Percentiles rank a stretch among this genome's conserved stretches.
phyloP scores from a whole-genome alignment of 2,329 filamentous ascomycete species.

The Aciculosporium take region DNA sequence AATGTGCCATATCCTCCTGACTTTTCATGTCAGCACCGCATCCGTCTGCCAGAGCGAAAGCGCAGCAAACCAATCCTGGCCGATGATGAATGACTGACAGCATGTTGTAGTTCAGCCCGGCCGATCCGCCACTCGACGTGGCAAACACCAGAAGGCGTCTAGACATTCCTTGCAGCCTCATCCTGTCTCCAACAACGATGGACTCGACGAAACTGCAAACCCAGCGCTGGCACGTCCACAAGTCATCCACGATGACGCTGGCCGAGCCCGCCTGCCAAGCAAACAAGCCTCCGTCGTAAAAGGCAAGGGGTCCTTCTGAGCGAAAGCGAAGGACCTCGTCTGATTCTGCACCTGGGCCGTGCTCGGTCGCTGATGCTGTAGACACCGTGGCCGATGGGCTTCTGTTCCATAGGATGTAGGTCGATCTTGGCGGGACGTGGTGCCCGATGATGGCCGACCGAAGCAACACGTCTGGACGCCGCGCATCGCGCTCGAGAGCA shows the following conservation, averaged over 20 bases:
- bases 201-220: conserved; percentile 9
- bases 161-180: conserved; percentile 11
- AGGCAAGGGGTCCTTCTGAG: conserved; percentile 4
- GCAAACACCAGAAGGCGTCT: neutral
- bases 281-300: conserved; percentile 14
- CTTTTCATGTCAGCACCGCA: neutral
- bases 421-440: conserved; percentile 7
- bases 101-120: neutral
- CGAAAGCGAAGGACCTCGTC: conserved; percentile 1
- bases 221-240: conserved; percentile 9
- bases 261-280: conserved; percentile 14
- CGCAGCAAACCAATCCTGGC: too few species aligned
- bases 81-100: too few species aligned
- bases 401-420: conserved; percentile 8
- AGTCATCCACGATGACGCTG: conserved; percentile 14
- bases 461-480: neutral
- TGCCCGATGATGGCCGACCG: neutral
- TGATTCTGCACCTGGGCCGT: neutral
- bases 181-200: conserved; percentile 8
- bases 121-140: neutral
- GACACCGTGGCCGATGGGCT: neutral
- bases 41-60: too few species aligned
- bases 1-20: conserved; percentile 13
- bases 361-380: neutral
- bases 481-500: neutral